phyloP scores from a whole-genome alignment of 345 rosid species.

The Bretschneidera sinensis region DNA sequence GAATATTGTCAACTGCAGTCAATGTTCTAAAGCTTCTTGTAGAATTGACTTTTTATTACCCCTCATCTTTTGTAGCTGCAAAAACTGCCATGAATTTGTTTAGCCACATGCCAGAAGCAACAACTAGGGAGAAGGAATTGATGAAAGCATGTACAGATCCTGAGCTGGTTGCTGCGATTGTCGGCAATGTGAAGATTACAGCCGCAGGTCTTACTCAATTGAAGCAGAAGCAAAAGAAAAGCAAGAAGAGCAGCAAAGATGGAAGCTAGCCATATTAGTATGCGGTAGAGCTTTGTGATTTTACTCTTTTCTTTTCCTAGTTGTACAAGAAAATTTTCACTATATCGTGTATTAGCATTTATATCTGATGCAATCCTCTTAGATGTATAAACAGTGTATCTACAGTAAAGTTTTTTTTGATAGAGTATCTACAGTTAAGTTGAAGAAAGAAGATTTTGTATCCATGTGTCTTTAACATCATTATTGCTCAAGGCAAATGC shows the following conservation, averaged over 20 bases:
- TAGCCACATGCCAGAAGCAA: slow-evolving; percentile 78
- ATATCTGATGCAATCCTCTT: too few species aligned
- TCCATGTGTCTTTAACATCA: too few species aligned
- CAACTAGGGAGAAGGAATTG: slow-evolving; percentile 83
- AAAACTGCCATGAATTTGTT: slow-evolving; percentile 91
- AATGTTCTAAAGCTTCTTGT: neutral
- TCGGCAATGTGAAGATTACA: slow-evolving; percentile 84
- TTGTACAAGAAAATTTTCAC: too few species aligned
- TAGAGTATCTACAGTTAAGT: too few species aligned
- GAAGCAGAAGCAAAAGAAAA: slow-evolving; percentile 96
- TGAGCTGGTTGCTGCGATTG: slow-evolving; percentile 85
- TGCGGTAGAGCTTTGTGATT: too few species aligned
- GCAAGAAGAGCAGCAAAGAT: slow-evolving; percentile 52
- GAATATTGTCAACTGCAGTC: neutral
- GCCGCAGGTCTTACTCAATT: slow-evolving; percentile 90
- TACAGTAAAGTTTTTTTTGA: too few species aligned
- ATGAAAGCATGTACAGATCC: slow-evolving; percentile 97
- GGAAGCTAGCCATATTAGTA: too few species aligned
- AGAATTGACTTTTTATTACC: neutral
- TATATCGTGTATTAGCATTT: too few species aligned
- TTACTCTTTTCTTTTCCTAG: too few species aligned
- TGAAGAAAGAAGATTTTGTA: too few species aligned
- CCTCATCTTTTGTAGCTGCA: slow-evolving; percentile 45
- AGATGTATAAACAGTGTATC: too few species aligned
- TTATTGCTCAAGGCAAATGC: too few species aligned